Evolutionary conservation across 345 rosid genomes (phyloP).

Genomic region (Gossypium turneri): DNA sequence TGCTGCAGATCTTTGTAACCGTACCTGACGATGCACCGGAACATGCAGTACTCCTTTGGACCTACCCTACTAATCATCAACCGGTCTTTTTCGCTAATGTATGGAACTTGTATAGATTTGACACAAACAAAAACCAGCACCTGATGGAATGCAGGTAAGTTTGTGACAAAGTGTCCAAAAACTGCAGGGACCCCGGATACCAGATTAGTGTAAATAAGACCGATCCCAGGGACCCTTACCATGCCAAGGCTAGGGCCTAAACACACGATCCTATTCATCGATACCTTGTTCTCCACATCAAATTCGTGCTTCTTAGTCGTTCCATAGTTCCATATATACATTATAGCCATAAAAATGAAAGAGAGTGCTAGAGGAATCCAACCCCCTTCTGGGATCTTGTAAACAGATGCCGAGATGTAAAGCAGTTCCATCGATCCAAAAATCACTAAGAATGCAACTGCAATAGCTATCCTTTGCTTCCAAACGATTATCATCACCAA

Average conservation of each 20-base stretch:
- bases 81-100: conserved; percentile 53
- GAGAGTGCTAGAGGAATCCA: conserved; percentile 77
- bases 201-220: conserved; percentile 62
- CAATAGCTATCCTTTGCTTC: conserved; percentile 45
- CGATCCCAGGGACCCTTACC: conserved; percentile 85
- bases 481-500: conserved; percentile 63
- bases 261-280: conserved; percentile 58
- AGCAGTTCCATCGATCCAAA: conserved; percentile 68
- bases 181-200: conserved; percentile 77
- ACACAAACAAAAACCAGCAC: conserved; percentile 73
- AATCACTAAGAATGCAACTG: conserved; percentile 44
- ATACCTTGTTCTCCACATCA: conserved; percentile 73
- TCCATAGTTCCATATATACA: conserved; percentile 90
- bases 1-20: conserved; percentile 79
- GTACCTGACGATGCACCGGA: conserved; percentile 75
- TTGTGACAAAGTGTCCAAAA: conserved; percentile 81
- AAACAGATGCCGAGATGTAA: conserved; percentile 57
- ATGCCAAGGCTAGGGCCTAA: conserved; percentile 78
- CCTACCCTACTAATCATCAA: conserved; percentile 65
- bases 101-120: conserved; percentile 78
- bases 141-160: conserved; percentile 75
- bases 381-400: conserved; percentile 72
- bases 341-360: conserved; percentile 44
- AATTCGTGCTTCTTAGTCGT: conserved; percentile 68
- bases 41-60: conserved; percentile 71